Base-by-base conservation (phyloP, 2,329 filamentous ascomycete genomes). In the Apiospora koreana region DNA sequence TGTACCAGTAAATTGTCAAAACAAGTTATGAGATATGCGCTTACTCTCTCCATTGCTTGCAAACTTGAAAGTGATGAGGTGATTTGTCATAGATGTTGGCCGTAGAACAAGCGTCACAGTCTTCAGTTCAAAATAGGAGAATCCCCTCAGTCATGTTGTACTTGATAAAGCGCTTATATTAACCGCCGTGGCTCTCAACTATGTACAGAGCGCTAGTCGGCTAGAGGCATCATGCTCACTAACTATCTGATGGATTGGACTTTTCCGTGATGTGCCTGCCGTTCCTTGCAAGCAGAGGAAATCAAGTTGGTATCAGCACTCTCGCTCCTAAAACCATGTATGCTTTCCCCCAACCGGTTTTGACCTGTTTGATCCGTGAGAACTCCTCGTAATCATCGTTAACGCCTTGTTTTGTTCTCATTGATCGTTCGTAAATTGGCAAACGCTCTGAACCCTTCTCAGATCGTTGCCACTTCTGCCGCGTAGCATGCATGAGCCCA, bases 321-420 rank as follows among this genome's bases (percentile, higher is more conserved):
- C n/a, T 31, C 31, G 45, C 66, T 48, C 45, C 46, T 48, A 54
- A 68, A 68, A 45, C 45, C 4, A 43, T 66, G 64, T 23, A 68
- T 68, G 66, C 31, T 68, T 68, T 54, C 66, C 66, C 66, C 23
- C 23, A 9, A 54, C 43, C n/a, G 64, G 4, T 62, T 66, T 43
- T 67, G 42, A 43, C 41, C 41, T 35, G n/a, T 46, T 67, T 21
- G 43, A 68, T 68, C 45, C 66, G 35, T 54, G 46, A 38, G 45
- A 68, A 68, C 66, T 68, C 66, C 66, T 68, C 43, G 66, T 38
- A 68, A 68, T 25, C 35, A 48, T 38, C 31, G 43, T 48, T 54
- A 48, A 68, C 66, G 66, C 66, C 66, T 68, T 68, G 66, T 66
- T 12, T 66, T 14, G 64, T 68, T 68, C 31, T 68, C 66, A 50